These are phyloP conservation scores for Fremontodendron californicum DNA, from an alignment of 345 rosid species.

Conservation along the genomic window DNA sequence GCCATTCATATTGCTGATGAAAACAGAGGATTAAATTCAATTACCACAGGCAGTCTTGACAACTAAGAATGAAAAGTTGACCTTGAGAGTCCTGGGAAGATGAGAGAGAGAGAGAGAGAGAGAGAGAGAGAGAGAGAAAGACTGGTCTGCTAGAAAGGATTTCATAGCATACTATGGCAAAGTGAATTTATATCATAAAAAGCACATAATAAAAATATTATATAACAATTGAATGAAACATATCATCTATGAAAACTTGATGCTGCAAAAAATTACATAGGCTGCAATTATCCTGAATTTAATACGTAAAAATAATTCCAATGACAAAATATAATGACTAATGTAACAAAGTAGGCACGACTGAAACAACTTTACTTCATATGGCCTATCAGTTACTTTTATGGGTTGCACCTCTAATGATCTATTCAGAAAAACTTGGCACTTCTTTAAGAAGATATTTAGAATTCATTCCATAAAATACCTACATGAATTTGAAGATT, in stretches of 20 bases:
- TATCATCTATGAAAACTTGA: not conserved
- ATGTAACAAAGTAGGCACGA: not conserved
- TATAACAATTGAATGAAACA: not conserved
- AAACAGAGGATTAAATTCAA: not conserved
- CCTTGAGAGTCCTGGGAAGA: not conserved
- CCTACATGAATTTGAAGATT: slow-evolving; percentile 5
- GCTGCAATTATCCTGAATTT: not conserved
- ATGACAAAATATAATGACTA: not conserved
- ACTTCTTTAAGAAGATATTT: not conserved
- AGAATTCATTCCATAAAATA: not conserved
- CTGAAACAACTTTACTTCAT: not conserved
- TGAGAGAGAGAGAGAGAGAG: not conserved
- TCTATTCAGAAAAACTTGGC: not conserved
- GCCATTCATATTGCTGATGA: slow-evolving; percentile 92
- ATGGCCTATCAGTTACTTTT: not conserved
- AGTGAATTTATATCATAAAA: not conserved
- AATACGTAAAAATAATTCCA: not conserved
- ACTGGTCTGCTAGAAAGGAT: not conserved
- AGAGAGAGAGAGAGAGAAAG: not conserved
- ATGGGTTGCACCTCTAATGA: not conserved
- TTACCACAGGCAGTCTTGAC: not conserved
- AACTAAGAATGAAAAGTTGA: not conserved
- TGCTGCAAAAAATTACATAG: not conserved
- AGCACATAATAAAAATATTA: not conserved
- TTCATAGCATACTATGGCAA: not conserved